These are phyloP conservation scores for Corchorus capsularis DNA, from an alignment of 345 rosid species.

Conservation along the genomic window DNA sequence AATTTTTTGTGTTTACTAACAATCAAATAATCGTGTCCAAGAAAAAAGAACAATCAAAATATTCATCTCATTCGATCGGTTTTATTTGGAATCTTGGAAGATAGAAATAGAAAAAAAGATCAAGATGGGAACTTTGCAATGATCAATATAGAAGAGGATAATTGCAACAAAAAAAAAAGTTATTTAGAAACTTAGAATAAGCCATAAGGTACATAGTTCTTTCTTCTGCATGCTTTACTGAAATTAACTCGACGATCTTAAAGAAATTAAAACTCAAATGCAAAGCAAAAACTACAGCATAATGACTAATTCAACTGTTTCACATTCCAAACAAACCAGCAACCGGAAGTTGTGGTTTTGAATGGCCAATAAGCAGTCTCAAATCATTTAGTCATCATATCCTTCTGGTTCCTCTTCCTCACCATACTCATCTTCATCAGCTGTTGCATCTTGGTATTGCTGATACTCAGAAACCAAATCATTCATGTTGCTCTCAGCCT, in stretches of 20 bases:
- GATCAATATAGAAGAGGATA: neutral
- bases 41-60: too few species aligned
- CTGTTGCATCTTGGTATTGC: constrained; percentile 81
- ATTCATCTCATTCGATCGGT: neutral
- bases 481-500: constrained; percentile 83
- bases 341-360: constrained; percentile 14
- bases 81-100: neutral
- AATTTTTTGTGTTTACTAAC: too few species aligned
- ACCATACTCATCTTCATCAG: constrained; percentile 57
- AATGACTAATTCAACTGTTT: constrained; percentile 14
- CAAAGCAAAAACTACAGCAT: too few species aligned
- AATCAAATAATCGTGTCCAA: too few species aligned
- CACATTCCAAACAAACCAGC: neutral
- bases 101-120: too few species aligned
- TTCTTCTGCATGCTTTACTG: neutral
- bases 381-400: constrained; percentile 16
- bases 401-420: constrained; percentile 53
- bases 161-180: neutral
- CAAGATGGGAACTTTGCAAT: neutral
- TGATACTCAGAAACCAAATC: constrained; percentile 75
- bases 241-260: too few species aligned
- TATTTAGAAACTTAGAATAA: neutral
- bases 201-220: neutral
- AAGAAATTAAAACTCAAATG: neutral
- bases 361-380: neutral